A percentile compares a stretch with the other conserved stretches of the same genome.
Evolutionary conservation across 345 rosid genomes (phyloP).

Genomic region (Gynandropsis gynandra): DNA sequence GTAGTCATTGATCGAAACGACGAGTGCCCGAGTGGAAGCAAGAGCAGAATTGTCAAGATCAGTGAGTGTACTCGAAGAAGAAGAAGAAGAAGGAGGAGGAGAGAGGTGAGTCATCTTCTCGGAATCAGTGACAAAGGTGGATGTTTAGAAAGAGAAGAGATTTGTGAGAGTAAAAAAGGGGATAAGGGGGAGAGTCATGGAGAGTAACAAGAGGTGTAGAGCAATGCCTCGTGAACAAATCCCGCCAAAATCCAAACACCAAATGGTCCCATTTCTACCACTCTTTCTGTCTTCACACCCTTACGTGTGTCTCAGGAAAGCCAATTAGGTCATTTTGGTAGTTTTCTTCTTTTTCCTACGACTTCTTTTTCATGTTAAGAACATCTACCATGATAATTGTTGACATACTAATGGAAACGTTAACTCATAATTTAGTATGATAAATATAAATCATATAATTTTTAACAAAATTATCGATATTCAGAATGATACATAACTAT

Average conservation of each 20-base stretch:
- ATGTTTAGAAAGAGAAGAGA: neutral
- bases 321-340: too few species aligned
- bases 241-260: too few species aligned
- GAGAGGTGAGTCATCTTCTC: slow-evolving; percentile 35
- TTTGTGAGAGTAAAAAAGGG: slow-evolving; percentile 22
- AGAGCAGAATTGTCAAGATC: slow-evolving; percentile 35
- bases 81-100: slow-evolving; percentile 32
- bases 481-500: too few species aligned
- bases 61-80: slow-evolving; percentile 18
- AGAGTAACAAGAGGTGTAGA: slow-evolving; percentile 3
- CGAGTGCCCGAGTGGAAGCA: slow-evolving; percentile 35
- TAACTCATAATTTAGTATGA: too few species aligned
- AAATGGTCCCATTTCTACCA: neutral
- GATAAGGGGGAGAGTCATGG: slow-evolving; percentile 18
- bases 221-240: neutral
- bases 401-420: too few species aligned
- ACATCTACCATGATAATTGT: too few species aligned
- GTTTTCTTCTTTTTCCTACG: too few species aligned
- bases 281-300: neutral
- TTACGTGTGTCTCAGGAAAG: too few species aligned
- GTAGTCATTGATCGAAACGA: slow-evolving; percentile 37
- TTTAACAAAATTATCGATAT: too few species aligned
- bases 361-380: too few species aligned
- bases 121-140: slow-evolving; percentile 1
- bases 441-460: too few species aligned